Base-by-base conservation (phyloP, 179 eudicot genomes). In the Beta corolliflora region DNA sequence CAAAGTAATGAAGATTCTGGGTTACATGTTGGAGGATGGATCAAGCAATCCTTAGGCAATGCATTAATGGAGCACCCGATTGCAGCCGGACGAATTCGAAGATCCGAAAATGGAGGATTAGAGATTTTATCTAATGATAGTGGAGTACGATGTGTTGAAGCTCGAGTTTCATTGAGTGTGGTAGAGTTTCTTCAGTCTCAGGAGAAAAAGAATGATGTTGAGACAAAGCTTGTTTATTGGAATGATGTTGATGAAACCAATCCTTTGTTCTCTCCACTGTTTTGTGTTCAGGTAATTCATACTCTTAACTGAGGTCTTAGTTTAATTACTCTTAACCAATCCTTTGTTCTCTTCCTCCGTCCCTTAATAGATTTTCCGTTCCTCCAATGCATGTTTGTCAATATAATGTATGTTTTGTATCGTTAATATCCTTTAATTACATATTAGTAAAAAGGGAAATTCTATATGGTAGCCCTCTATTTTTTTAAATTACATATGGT, bases 61-160 rank as follows among this genome's bases (percentile, higher is more conserved):
- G 89, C 89, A 0, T 73, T 86, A 64, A 29, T 36, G 10, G 87
- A 86, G 5, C 63, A 79, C 10, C 92, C 90, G 1, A 44, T 88
- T 13, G 53, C 88, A 16, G 90, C 88, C 0, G 90, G 90, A 3
- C 81, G 92, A 59, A 41, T 84, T 5, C 60, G 84, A 12, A 54
- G 56, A 52, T 50, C 53, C 1, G 81, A 80, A 12, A 71, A 45
- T 19, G 88, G 23, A 5, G 74, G 71, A 5, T 76, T 84, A 18
- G 80, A 83, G 77, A 76, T 88, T n/a, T 88, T 86, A 29, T 70
- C 84, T 2, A 88, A 88, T 73, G 92, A 89, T 76, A 75, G 87
- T 65, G 92, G 92, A 9, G 81, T 79, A 10, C 78, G 92, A 66
- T 15, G 85, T 85, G 75, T 88, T 18, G 92, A 87, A 82, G 88